Conservation (phyloP, 73 alveolate genomes). For the Paramecium caudatum region DNA sequence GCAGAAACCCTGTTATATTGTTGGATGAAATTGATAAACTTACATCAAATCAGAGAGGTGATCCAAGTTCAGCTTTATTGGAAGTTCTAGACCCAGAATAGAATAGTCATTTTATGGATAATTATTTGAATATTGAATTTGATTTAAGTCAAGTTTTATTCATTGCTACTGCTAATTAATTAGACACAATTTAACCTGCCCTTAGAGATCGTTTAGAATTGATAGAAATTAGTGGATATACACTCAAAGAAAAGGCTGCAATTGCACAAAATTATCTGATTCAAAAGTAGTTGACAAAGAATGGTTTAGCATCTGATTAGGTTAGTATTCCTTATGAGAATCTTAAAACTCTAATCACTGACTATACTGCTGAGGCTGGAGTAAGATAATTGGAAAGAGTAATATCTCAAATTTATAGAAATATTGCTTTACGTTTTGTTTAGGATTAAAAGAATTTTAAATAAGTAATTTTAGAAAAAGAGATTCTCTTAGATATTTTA, state of each 20-base stretch:
- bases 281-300: slow-evolving; percentile 91
- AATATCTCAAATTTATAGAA: slow-evolving; percentile 85
- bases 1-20: slow-evolving; percentile 95
- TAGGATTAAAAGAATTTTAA: slow-evolving; percentile 30
- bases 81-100: slow-evolving; percentile 96
- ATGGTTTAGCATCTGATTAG: slow-evolving; percentile 79
- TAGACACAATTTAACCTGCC: slow-evolving; percentile 93
- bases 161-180: slow-evolving; percentile 90
- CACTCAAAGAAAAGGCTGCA: slow-evolving; percentile 89
- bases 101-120: slow-evolving; percentile 93
- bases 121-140: slow-evolving; percentile 86
- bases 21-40: slow-evolving; percentile 97
- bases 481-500: slow-evolving; percentile 80
- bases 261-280: slow-evolving; percentile 90
- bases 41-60: slow-evolving; percentile 91
- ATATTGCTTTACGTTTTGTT: slow-evolving; percentile 84
- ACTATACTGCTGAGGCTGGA: slow-evolving; percentile 90
- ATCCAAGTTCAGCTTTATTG: slow-evolving; percentile 94
- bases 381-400: slow-evolving; percentile 90
- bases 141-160: slow-evolving; percentile 89
- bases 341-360: slow-evolving; percentile 77
- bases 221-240: slow-evolving; percentile 91
- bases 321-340: slow-evolving; percentile 77
- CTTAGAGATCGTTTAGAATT: slow-evolving; percentile 96
- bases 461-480: slow-evolving; percentile 76